phyloP scores from a whole-genome alignment of 2,329 filamentous ascomycete species.

The Fusarium sp. region DNA sequence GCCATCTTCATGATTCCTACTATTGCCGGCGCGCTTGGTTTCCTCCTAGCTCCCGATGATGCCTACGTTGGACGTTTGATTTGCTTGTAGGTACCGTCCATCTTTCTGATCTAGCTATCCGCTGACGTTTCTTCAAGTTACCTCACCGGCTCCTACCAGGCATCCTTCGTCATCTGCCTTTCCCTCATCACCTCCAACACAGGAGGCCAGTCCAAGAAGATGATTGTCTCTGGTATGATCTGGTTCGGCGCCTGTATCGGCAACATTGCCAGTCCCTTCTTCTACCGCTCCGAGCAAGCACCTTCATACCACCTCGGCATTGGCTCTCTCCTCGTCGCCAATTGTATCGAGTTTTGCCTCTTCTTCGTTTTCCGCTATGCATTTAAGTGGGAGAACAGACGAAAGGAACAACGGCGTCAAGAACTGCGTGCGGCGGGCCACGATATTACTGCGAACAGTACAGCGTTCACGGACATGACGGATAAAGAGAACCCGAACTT shows the following conservation, averaged over 20 bases:
- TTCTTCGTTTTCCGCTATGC: constrained; percentile 58
- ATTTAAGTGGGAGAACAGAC: constrained; percentile 59
- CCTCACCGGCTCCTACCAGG: constrained; percentile 58
- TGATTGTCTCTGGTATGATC: constrained; percentile 73
- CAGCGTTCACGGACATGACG: constrained; percentile 60
- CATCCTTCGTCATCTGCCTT: constrained; percentile 59
- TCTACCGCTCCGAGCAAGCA: constrained; percentile 70
- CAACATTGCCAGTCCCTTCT: constrained; percentile 75
- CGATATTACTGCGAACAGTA: constrained; percentile 52
- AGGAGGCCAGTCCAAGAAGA: constrained; percentile 73
- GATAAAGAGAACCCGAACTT: constrained; percentile 62
- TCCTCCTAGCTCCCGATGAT: constrained; percentile 66
- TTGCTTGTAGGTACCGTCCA: constrained; percentile 60
- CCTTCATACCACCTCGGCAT: constrained; percentile 60
- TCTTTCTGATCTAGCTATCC: accelerated
- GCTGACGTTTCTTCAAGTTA: constrained; percentile 40
- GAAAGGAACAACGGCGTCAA: constrained; percentile 55
- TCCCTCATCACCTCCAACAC: constrained; percentile 66
- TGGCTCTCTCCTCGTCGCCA: constrained; percentile 59
- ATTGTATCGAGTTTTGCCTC: constrained; percentile 57
- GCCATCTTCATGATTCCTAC: constrained; percentile 72
- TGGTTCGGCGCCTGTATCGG: constrained; percentile 73
- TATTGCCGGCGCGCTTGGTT: constrained; percentile 70
- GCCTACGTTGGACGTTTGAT: constrained; percentile 69
- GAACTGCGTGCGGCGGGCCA: constrained; percentile 49